Evolutionary conservation across 179 eudicot genomes (phyloP), one percentile per base, ranked within the genome.

Genomic region (Nepenthes alata): DNA sequence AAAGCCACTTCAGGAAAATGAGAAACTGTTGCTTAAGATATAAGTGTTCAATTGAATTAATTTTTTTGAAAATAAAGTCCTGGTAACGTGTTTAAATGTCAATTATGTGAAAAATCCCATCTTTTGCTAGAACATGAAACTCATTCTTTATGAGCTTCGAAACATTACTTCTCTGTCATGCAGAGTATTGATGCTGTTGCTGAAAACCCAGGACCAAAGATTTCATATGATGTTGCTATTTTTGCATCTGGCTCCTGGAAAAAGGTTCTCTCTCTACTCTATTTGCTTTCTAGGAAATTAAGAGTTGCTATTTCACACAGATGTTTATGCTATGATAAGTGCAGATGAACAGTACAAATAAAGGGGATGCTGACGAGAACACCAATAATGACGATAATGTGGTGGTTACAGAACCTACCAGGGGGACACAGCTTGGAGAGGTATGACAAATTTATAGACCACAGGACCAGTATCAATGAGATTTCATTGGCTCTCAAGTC

Each of bases 201-300:
- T 55, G 74, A 81, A 72, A 80, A 76, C 67, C 82, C 91, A 55
- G 79, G 79, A 53, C 73, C 85, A 60, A 87, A 80, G 80, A 81
- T 86, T 12, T 63, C 75, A 51, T 84, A 75, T 76, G 97, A 87
- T 65, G 95, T 94, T 67, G 80, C 96, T 74, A 72, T 83, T 72
- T 77, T 79, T 12, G 78, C 95, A 41, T 64, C 84, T 36, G 87
- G 89, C 68, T 75, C 97, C 25, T 85, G 87, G 96, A 85, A 81
- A 68, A 91, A 90, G 89, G 99, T 81, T 68, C 67, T 62, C 11
- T 35, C 45, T 58, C 10, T 16, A 41, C 45, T 7, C 15, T 14
- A 11, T 64, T 54, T 36, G 37, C 52, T 45, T 44, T 51, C 16
- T 62, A 50, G 3, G 14, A 55, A 47, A 52, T 68, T 51, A 48